These are phyloP conservation scores for Leishmania tarentolae DNA, from an alignment of 208 protist genomes.

Conservation along the genomic window DNA sequence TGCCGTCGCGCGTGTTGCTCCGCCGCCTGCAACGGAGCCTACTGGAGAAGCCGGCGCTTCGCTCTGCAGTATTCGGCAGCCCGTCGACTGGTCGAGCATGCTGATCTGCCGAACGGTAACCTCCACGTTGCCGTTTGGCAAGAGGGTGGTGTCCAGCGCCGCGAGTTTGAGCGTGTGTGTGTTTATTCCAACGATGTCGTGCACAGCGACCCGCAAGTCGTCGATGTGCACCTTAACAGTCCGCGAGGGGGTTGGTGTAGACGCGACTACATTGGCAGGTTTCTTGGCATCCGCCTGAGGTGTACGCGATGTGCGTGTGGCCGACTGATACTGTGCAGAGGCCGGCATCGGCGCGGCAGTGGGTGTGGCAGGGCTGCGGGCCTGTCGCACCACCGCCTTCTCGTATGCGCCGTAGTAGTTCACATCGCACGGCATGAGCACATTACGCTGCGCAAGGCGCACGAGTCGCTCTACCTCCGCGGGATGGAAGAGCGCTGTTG, in stretches of 20 bases:
- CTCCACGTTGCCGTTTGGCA: constrained; percentile 39
- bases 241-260: constrained; percentile 14
- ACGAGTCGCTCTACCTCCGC: constrained; percentile 68
- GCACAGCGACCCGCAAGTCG: constrained; percentile 52
- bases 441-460: constrained; percentile 61
- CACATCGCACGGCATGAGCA: constrained; percentile 47
- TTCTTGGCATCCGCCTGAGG: neutral
- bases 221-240: constrained; percentile 56
- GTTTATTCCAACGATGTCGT: constrained; percentile 65
- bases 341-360: neutral
- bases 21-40: neutral
- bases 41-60: neutral
- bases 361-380: neutral
- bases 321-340: neutral
- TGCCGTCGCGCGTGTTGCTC: neutral
- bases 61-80: constrained; percentile 50
- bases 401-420: constrained; percentile 54
- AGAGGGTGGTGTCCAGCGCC: constrained; percentile 37
- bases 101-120: constrained; percentile 44
- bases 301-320: neutral
- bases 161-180: constrained; percentile 63
- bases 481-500: constrained; percentile 54
- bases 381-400: constrained; percentile 6
- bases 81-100: constrained; percentile 71
- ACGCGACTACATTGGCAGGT: neutral